Base-by-base conservation (phyloP, 352 stramenopile species). In the Phytopythium litorale region DNA sequence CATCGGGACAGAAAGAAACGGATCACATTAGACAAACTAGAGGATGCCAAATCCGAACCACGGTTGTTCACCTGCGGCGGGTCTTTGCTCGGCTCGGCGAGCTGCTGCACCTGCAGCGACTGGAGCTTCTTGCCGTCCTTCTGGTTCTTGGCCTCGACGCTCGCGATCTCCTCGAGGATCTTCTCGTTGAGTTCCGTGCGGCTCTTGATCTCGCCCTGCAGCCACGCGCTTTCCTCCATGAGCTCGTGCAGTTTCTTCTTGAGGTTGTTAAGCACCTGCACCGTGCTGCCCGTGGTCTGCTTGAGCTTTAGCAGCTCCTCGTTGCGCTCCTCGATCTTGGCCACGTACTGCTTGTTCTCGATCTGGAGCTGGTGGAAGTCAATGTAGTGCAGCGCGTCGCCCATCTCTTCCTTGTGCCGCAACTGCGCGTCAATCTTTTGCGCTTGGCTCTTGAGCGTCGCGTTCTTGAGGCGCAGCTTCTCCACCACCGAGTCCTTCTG, bases 361-460 rank as follows among this genome's bases (percentile, higher is more conserved):
- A 98, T 98, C 75, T 98, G 94, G 13, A 98, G 77, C 60, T 96
- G 88, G 68, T 98, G 94, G 56, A 98, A 98, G 55, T 98, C 94
- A 49, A 98, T 98, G 74, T 98, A 98, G 65, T 98, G 93, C 8
- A 98, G 77, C 11, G 91, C 90, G 59, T 98, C 94, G 21, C 94
- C 92, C 87, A 98, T 97, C 48, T 98, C 94, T 72, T 98, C 92
- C 65, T 98, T 98, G 71, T 98, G 90, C 42, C 86, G 81, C 16
- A 98, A 74, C 70, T 97, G 89, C 13, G 79, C 75, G 55, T 97
- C 89, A 52, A 96, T 93, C 76, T 98, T 98, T 57, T 96, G 84
- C 30, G 92, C 88, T 61, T 97, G 83, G 53, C 80, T 92, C 69
- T 98, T 97, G 19, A 98, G 68, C 49, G 90, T 97, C 16, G 88